Evolutionary conservation across 2,329 filamentous ascomycete genomes (phyloP).

Genomic region (Aspergillus ibericus): DNA sequence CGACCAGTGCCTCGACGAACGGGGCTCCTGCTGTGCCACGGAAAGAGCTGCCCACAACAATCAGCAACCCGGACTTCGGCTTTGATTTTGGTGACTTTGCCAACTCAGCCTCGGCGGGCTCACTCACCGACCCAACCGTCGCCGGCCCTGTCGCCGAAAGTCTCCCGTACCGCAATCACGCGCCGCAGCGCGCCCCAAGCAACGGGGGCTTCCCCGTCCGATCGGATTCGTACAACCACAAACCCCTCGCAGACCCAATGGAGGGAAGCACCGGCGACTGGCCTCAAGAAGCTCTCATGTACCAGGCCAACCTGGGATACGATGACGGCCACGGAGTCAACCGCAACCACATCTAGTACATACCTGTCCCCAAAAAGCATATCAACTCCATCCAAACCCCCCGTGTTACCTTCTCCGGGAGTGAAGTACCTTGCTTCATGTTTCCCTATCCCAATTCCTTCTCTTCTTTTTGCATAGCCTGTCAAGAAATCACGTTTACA

Average conservation of each 20-base stretch:
- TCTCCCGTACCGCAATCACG: slow-evolving; percentile 27
- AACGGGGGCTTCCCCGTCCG: slow-evolving; percentile 14
- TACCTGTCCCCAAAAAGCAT: not conserved
- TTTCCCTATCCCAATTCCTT: not conserved
- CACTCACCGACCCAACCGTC: slow-evolving; percentile 11
- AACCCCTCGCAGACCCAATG: slow-evolving; percentile 16
- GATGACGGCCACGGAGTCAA: slow-evolving; percentile 21
- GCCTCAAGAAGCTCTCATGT: slow-evolving; percentile 44
- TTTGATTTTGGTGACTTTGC: slow-evolving; percentile 35
- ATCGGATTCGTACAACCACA: slow-evolving; percentile 15
- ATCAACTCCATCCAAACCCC: not conserved
- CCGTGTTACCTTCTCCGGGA: not conserved
- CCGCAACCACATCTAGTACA: slow-evolving; percentile 19
- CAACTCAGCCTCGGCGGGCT: slow-evolving; percentile 10
- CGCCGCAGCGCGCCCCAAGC: slow-evolving; percentile 17
- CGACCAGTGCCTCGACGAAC: slow-evolving; percentile 14
- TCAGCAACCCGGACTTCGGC: slow-evolving; percentile 29
- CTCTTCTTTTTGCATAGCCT: slow-evolving; percentile 11
- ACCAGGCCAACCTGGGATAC: slow-evolving; percentile 31
- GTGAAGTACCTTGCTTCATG: not conserved
- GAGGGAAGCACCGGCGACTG: slow-evolving; percentile 37
- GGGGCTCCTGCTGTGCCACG: not conserved
- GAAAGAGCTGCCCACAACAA: slow-evolving; percentile 7
- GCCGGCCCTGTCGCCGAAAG: slow-evolving; percentile 9
- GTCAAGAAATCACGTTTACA: not conserved